Percentiles rank a stretch among this genome's conserved stretches.
Evolutionary conservation across 2,329 filamentous ascomycete species (phyloP).

Genomic region (Fusarium acutatum): DNA sequence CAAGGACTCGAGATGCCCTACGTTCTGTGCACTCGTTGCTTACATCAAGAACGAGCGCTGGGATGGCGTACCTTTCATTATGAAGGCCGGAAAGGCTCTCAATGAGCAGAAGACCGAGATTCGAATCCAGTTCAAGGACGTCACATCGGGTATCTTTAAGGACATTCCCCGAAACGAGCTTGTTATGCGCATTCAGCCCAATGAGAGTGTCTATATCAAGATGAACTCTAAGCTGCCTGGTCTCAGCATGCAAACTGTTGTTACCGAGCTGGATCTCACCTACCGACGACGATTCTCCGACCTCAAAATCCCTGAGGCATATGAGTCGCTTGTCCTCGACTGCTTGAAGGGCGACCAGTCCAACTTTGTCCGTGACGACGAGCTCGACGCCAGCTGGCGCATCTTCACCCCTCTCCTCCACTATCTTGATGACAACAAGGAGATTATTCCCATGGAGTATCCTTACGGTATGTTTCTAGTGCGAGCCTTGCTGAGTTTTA

Average conservation of each 20-base stretch:
- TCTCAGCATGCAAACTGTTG: slow-evolving; percentile 98
- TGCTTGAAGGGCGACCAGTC: slow-evolving; percentile 99
- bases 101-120: slow-evolving; percentile 99
- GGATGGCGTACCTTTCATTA: slow-evolving; percentile 98
- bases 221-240: slow-evolving; percentile 99
- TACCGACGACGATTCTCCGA: slow-evolving; percentile 99
- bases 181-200: slow-evolving; percentile 98
- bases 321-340: slow-evolving; percentile 96
- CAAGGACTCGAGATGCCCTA: slow-evolving; percentile 96
- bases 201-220: slow-evolving; percentile 99
- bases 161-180: slow-evolving; percentile 99
- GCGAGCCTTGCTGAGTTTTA: neutral
- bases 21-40: slow-evolving; percentile 95
- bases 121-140: slow-evolving; percentile 98
- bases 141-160: slow-evolving; percentile 99
- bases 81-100: slow-evolving; percentile 98
- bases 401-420: slow-evolving; percentile 98
- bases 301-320: slow-evolving; percentile 98
- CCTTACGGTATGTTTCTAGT: slow-evolving; percentile 77
- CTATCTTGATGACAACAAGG: slow-evolving; percentile 99
- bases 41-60: slow-evolving; percentile 99
- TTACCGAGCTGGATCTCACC: slow-evolving; percentile 97
- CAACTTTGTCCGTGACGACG: slow-evolving; percentile 97
- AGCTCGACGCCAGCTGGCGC: slow-evolving; percentile 97
- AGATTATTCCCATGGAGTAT: slow-evolving; percentile 99